phyloP scores from a whole-genome alignment of 2,329 filamentous ascomycete species.

The Alternaria sp. region DNA sequence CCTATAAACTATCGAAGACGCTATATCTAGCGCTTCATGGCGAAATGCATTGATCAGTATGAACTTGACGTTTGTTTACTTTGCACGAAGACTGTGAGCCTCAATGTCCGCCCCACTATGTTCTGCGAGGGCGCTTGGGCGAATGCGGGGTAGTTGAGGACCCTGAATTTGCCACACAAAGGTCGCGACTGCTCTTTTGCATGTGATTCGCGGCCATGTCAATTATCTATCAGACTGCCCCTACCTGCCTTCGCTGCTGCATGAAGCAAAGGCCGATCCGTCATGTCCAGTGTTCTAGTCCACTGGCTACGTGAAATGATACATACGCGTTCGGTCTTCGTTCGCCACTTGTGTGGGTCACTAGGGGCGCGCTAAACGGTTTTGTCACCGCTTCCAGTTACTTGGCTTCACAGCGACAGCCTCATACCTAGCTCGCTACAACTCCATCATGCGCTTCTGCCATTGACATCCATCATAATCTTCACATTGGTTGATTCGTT shows the following conservation, averaged over 20 bases:
- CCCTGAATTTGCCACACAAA: background rate
- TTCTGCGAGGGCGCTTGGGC: background rate
- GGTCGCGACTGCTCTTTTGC: background rate
- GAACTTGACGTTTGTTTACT: background rate
- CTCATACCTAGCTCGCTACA: background rate
- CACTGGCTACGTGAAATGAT: background rate
- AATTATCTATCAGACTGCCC: background rate
- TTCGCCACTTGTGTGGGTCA: conserved; percentile 14
- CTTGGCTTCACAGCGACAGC: conserved; percentile 9
- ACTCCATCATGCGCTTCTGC: background rate
- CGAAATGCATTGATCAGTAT: background rate
- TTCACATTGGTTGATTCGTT: background rate
- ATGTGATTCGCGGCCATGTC: background rate
- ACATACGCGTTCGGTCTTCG: conserved; percentile 19
- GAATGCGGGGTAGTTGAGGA: conserved; percentile 1
- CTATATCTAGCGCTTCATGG: background rate
- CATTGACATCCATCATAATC: background rate
- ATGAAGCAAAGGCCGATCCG: background rate
- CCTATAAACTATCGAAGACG: background rate
- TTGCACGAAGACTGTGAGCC: background rate
- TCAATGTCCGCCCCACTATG: background rate
- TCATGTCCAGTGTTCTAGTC: background rate
- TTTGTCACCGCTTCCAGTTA: conserved; percentile 11
- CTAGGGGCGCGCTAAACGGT: conserved; percentile 15
- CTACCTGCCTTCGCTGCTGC: background rate